Evolutionary conservation across 257 asterid genomes (phyloP).

Genomic region (Paraleonurus japonicus): DNA sequence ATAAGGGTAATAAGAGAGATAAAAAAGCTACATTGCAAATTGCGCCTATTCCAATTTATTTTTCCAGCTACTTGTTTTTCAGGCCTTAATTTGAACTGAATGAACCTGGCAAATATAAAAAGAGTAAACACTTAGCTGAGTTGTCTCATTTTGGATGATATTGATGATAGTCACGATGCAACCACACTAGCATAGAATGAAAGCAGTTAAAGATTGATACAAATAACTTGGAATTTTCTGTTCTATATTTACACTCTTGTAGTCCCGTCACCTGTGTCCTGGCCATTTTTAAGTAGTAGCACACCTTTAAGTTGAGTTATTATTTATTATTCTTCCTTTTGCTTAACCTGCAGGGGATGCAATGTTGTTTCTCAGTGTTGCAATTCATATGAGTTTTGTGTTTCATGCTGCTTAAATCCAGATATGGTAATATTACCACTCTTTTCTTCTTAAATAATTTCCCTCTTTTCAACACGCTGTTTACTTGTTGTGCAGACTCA

Average conservation of each 20-base stretch:
- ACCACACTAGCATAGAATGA: neutral
- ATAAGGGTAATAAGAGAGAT: neutral
- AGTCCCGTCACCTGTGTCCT: neutral
- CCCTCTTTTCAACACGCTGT: constrained; percentile 13
- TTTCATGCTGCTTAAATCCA: constrained; percentile 95
- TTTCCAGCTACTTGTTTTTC: neutral
- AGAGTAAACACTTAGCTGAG: neutral
- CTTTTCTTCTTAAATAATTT: constrained; percentile 11
- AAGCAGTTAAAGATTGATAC: neutral
- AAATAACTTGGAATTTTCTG: neutral
- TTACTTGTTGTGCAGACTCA: constrained; percentile 50
- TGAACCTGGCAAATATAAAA: neutral
- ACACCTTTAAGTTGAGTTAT: constrained; percentile 18
- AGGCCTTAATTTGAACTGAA: neutral
- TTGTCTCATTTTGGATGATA: neutral
- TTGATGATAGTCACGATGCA: neutral
- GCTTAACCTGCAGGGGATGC: constrained; percentile 67
- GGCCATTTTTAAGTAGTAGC: neutral
- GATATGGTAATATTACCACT: constrained; percentile 42
- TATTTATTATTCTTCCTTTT: constrained; percentile 7
- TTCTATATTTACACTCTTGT: constrained; percentile 1
- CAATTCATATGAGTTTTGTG: constrained; percentile 87
- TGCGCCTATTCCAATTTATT: neutral
- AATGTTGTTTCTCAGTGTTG: constrained; percentile 77
- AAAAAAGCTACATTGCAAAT: neutral